Conservation (phyloP, 2,329 filamentous ascomycete genomes). For the Lasiodiplodia gonubiensis region DNA sequence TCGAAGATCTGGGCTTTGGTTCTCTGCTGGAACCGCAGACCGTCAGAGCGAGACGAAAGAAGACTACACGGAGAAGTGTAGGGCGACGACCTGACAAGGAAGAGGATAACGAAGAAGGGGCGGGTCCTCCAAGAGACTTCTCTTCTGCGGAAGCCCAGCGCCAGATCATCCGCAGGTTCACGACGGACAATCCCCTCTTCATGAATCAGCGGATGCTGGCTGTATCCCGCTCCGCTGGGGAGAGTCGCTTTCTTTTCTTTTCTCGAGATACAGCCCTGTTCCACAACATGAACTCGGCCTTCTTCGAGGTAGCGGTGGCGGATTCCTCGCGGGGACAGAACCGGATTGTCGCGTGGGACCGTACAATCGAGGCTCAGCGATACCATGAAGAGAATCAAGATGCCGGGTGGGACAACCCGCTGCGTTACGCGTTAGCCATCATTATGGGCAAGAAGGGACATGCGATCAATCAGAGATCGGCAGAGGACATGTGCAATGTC, state of each 20-base stretch:
- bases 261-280: constrained; percentile 29
- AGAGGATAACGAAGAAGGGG: background rate
- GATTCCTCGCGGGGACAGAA: background rate
- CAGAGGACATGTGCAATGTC: background rate
- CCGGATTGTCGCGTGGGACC: background rate
- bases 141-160: constrained; percentile 2
- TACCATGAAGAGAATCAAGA: constrained; percentile 20
- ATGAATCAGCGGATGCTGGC: constrained; percentile 29
- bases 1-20: constrained; percentile 6
- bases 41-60: background rate
- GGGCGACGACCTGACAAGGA: background rate
- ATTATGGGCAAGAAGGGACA: background rate
- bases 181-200: constrained; percentile 5
- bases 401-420: constrained; percentile 12
- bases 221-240: background rate
- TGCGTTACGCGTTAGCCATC: constrained; percentile 21
- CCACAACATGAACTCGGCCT: background rate
- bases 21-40: background rate
- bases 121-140: background rate
- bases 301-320: background rate
- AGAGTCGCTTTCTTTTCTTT: constrained; percentile 30
- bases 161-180: constrained; percentile 6
- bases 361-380: constrained; percentile 9
- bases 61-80: background rate
- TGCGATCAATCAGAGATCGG: background rate